phyloP scores from a whole-genome alignment of 345 rosid genomes.

The Geranium rotundifolium region DNA sequence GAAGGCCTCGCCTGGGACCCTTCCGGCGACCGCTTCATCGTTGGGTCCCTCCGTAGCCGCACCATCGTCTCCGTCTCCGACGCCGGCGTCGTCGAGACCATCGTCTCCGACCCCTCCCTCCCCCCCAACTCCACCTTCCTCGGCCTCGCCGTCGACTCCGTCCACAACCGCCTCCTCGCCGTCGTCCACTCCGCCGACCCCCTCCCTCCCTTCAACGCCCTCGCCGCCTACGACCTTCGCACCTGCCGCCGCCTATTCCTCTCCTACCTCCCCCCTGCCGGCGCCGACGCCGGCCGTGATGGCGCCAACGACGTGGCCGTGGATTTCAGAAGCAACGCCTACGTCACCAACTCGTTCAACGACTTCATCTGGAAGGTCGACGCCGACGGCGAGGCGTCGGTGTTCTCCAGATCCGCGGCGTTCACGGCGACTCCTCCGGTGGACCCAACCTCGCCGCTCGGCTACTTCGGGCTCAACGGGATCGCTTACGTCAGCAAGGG shows the following conservation, averaged over 20 bases:
- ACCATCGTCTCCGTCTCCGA: constrained; percentile 59
- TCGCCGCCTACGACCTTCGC: constrained; percentile 76
- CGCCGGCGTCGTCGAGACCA: too few relatives aligned
- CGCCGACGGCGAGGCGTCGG: constrained; percentile 44
- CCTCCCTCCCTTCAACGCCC: constrained; percentile 66
- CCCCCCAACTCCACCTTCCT: constrained; percentile 50
- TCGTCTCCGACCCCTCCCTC: constrained; percentile 45
- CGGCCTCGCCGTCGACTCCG: too few relatives aligned
- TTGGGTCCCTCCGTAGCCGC: too few relatives aligned
- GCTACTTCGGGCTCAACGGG: constrained; percentile 8
- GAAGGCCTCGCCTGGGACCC: too few relatives aligned
- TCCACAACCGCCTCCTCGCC: constrained; percentile 71
- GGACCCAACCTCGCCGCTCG: constrained; percentile 15
- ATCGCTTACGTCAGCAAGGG: too few relatives aligned
- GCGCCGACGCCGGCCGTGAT: constrained; percentile 19
- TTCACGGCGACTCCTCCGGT: constrained; percentile 37
- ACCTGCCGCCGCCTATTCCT: constrained; percentile 32
- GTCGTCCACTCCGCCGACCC: constrained; percentile 29
- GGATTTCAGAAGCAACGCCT: constrained; percentile 69
- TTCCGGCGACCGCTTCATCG: too few relatives aligned
- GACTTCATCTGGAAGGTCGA: constrained; percentile 83
- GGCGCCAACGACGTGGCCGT: constrained; percentile 62
- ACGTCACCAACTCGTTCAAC: constrained; percentile 67
- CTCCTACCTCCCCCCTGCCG: constrained; percentile 20
- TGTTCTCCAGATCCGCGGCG: constrained; percentile 49